Percentiles rank a stretch among this genome's conserved stretches.
phyloP scores from a whole-genome alignment of 805 yeast genomes.

The Saccharomyces paradoxus region DNA sequence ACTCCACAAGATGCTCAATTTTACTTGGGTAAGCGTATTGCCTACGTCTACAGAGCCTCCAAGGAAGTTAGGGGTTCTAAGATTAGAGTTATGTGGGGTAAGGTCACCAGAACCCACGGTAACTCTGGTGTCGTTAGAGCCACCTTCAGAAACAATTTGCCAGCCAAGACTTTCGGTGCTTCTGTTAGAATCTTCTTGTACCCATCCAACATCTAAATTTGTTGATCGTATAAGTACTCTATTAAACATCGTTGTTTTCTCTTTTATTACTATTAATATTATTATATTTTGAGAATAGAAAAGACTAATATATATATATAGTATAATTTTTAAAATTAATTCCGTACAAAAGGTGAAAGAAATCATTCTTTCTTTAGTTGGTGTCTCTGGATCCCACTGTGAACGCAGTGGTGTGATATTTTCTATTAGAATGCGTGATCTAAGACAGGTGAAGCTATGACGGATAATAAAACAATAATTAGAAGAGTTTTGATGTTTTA shows the following conservation, averaged over 20 bases:
- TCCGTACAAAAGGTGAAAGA: neutral
- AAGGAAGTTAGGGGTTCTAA: slow-evolving; percentile 97
- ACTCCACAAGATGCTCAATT: slow-evolving; percentile 90
- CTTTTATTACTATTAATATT: neutral
- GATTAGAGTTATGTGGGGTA: slow-evolving; percentile 99
- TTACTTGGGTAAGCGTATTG: slow-evolving; percentile 98
- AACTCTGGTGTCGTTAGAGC: slow-evolving; percentile 97
- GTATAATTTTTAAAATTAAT: neutral
- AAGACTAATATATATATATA: neutral
- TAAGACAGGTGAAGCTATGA: neutral
- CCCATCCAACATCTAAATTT: slow-evolving; percentile 92
- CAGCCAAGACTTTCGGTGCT: slow-evolving; percentile 99
- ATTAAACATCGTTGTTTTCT: neutral
- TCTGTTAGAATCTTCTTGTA: slow-evolving; percentile 98
- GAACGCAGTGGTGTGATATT: neutral
- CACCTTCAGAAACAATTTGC: slow-evolving; percentile 95
- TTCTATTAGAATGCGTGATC: neutral
- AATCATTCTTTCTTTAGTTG: neutral
- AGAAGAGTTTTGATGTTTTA: slow-evolving; percentile 1
- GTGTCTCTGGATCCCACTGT: neutral
- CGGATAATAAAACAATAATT: neutral
- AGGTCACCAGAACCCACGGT: slow-evolving; percentile 97
- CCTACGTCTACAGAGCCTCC: slow-evolving; percentile 96
- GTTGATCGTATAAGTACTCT: slow-evolving; percentile 15
- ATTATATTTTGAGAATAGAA: neutral